phyloP scores from a whole-genome alignment of 306 rosid genomes.

The Trichosanthes cucumerina region DNA sequence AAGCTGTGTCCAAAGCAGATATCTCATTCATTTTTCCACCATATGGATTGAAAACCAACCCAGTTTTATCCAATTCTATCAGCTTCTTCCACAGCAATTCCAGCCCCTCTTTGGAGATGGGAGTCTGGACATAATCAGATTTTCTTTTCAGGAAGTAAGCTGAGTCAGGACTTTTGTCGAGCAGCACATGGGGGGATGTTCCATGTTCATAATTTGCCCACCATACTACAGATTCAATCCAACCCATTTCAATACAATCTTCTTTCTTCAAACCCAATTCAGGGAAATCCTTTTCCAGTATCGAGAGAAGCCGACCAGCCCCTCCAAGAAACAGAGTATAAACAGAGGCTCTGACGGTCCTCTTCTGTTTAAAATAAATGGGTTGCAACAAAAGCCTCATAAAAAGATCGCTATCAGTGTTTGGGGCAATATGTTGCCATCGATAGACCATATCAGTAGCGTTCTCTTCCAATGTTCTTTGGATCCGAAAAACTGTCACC shows the following conservation, averaged over 20 bases:
- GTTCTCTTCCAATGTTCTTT: conserved; percentile 28
- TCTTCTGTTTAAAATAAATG: conserved; percentile 25
- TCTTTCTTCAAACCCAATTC: conserved; percentile 37
- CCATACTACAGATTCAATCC: conserved; percentile 49
- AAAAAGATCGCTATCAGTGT: conserved; percentile 34
- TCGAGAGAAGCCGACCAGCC: conserved; percentile 28
- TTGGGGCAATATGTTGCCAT: conserved; percentile 53
- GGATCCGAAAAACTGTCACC: conserved; percentile 41
- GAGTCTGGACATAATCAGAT: conserved; percentile 41
- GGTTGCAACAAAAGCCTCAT: conserved; percentile 20
- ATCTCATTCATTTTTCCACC: conserved; percentile 51
- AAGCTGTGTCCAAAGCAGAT: conserved; percentile 36
- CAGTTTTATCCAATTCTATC: conserved; percentile 38
- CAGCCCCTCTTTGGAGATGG: conserved; percentile 34
- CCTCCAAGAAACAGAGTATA: conserved; percentile 41
- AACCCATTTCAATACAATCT: conserved; percentile 39
- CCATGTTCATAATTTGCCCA: conserved; percentile 38
- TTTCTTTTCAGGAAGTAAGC: conserved; percentile 49
- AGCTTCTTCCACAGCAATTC: conserved; percentile 52
- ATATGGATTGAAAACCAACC: conserved; percentile 50
- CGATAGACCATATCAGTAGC: conserved; percentile 33
- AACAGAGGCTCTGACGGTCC: conserved; percentile 41
- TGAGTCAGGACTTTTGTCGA: conserved; percentile 27
- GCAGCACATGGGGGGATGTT: conserved; percentile 32
- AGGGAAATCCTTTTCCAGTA: conserved; percentile 31